A percentile compares a stretch with the other conserved stretches of the same genome.
phyloP scores from a whole-genome alignment of 2,329 filamentous ascomycete species.

The Colletotrichum salicis region DNA sequence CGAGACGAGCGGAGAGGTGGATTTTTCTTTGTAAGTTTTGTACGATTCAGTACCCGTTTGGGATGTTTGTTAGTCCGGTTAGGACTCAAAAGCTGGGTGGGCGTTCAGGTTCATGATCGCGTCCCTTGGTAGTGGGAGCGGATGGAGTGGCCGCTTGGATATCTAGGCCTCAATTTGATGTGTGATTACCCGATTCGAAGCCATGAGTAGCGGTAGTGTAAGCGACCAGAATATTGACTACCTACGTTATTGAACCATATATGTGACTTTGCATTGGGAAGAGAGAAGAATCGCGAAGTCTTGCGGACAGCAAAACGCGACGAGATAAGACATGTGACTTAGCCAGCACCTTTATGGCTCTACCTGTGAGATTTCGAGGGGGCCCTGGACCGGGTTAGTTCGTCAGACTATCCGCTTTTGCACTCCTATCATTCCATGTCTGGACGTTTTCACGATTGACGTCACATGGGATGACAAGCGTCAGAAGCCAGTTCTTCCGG shows the following conservation, averaged over 20 bases:
- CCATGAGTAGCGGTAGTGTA: slow-evolving; percentile 6
- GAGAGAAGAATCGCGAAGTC: background rate
- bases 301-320: background rate
- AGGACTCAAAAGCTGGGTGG: slow-evolving; percentile 36
- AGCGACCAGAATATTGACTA: background rate
- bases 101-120: slow-evolving; percentile 32
- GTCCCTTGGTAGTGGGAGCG: slow-evolving; percentile 7
- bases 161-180: slow-evolving; percentile 29
- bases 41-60: slow-evolving; percentile 18
- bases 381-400: background rate
- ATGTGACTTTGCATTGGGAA: background rate
- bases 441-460: slow-evolving; percentile 20
- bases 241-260: background rate
- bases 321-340: background rate
- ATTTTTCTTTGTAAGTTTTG: slow-evolving; percentile 32
- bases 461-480: slow-evolving; percentile 24
- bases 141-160: slow-evolving; percentile 15
- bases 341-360: background rate
- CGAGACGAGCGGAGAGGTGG: background rate
- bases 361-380: background rate
- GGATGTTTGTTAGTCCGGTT: background rate
- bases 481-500: background rate
- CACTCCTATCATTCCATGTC: background rate
- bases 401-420: background rate
- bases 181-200: slow-evolving; percentile 29